Percentiles rank a stretch among this genome's conserved stretches.
Evolutionary conservation across 306 rosid genomes (phyloP).

Genomic region (Aeschynomene evenia): DNA sequence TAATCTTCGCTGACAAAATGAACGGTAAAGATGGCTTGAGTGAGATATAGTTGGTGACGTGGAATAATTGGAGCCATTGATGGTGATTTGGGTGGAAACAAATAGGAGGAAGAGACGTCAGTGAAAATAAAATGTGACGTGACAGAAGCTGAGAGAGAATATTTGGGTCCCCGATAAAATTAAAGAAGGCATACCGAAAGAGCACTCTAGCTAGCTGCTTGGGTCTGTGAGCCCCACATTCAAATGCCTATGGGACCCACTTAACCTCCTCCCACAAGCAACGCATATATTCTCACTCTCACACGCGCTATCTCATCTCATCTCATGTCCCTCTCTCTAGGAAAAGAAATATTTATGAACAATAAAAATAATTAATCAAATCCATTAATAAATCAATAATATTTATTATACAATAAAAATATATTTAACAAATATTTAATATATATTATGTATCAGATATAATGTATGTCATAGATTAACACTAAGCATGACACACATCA

Average conservation of each 20-base stretch:
- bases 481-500: too few species aligned
- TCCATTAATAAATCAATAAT: too few species aligned
- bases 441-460: too few species aligned
- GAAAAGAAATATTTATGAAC: too few species aligned
- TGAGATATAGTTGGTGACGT: background rate
- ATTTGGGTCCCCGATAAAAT: conserved; percentile 69
- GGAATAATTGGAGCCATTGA: conserved; percentile 32
- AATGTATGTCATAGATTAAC: too few species aligned
- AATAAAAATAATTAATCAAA: too few species aligned
- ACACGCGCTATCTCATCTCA: background rate
- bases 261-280: conserved; percentile 61
- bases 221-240: conserved; percentile 37
- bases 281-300: conserved; percentile 52
- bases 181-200: conserved; percentile 64
- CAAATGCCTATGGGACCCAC: conserved; percentile 18
- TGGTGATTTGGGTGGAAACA: background rate
- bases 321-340: conserved; percentile 35
- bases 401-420: too few species aligned
- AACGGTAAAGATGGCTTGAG: too few species aligned
- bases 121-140: conserved; percentile 19
- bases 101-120: conserved; percentile 3
- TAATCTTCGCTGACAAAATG: background rate
- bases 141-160: conserved; percentile 53
- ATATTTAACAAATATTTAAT: too few species aligned
- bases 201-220: conserved; percentile 57